Conservation (phyloP, 768 basidiomycete species). For the Rhizopogon vinicolor region DNA sequence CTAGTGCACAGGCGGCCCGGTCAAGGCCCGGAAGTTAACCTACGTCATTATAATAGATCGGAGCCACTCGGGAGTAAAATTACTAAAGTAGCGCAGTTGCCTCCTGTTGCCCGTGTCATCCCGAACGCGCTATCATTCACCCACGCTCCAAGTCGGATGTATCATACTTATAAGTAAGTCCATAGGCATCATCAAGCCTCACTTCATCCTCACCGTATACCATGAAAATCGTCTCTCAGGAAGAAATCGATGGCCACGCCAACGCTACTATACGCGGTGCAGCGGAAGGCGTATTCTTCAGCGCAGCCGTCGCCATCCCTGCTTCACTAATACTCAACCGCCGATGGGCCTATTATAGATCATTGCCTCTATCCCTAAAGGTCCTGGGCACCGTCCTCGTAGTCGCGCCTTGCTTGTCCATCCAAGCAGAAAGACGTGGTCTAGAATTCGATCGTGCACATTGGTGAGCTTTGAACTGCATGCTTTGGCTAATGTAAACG, state of each 20-base stretch:
- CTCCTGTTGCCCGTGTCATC: not conserved
- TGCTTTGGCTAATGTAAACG: not conserved
- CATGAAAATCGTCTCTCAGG: slow-evolving; percentile 29
- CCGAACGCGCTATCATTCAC: not conserved
- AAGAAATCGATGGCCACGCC: slow-evolving; percentile 54
- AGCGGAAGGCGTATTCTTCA: slow-evolving; percentile 46
- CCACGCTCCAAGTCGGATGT: too few relatives aligned
- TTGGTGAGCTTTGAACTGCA: not conserved
- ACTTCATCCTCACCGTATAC: not conserved
- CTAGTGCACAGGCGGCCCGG: too few relatives aligned
- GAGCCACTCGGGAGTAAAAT: not conserved
- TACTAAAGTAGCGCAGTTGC: too few relatives aligned
- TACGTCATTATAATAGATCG: not conserved
- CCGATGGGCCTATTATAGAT: slow-evolving; percentile 54
- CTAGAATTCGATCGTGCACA: slow-evolving; percentile 41
- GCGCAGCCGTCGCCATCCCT: slow-evolving; percentile 45
- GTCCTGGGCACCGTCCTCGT: slow-evolving; percentile 63
- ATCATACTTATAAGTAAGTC: too few relatives aligned
- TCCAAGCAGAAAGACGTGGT: slow-evolving; percentile 70
- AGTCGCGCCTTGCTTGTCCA: slow-evolving; percentile 61
- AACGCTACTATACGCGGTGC: slow-evolving; percentile 58
- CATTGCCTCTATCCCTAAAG: slow-evolving; percentile 65
- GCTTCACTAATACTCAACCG: slow-evolving; percentile 48
- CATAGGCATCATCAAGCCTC: not conserved
- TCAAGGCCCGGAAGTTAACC: too few relatives aligned